Evolutionary conservation across 1,284 basidiomycete species (phyloP), one percentile per base, ranked within the genome.

Genomic region (Fomitopsis schrenkii): DNA sequence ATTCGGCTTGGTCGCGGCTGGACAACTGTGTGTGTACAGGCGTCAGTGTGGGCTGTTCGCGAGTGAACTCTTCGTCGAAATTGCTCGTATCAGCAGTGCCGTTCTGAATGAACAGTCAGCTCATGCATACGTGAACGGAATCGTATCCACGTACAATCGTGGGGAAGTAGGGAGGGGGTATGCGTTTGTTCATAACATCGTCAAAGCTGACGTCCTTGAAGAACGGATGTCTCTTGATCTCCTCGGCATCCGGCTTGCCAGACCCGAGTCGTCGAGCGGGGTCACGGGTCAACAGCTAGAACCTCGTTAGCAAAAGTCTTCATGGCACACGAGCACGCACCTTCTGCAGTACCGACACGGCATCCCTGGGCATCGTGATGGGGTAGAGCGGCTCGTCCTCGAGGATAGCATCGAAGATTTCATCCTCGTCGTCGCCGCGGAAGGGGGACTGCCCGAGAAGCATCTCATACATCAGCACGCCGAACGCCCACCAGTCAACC

Each of bases 401-500:
- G 58, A 99, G 78, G 70, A 99, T 99, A 44, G 97, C 97, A 75
- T 99, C 97, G 73, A 99, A 99, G 66, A 99, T 99, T 81, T 99
- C 97, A 74, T 99, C 97, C 75, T 99, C 97, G 70, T 99, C 97
- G 71, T 99, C 97, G 61, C 97, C 97, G 58, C 97, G 90, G 89
- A 99, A 99, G 2, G 97, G 97, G 15, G 97, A 98, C 77, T 99
- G 97, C 45, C 97, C 97, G 35, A 99, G 83, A 59, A 99, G 79
- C 97, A 99, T 99, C 77, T 99, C 97, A 74, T 99, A 99, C 53
- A 94, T 98, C 68, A 99, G 78, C 8, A 99, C 97, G 66, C 97
- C 97, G 73, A 99, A 99, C 8, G 97, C 97, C 97, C 97, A 99
- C 97, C 97, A 99, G 72, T 99, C 97, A 57, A 99, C 97, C 5